These are phyloP conservation scores for Cinnamomum chago DNA, from an alignment of 164 flowering plant species.

Conservation along the genomic window DNA sequence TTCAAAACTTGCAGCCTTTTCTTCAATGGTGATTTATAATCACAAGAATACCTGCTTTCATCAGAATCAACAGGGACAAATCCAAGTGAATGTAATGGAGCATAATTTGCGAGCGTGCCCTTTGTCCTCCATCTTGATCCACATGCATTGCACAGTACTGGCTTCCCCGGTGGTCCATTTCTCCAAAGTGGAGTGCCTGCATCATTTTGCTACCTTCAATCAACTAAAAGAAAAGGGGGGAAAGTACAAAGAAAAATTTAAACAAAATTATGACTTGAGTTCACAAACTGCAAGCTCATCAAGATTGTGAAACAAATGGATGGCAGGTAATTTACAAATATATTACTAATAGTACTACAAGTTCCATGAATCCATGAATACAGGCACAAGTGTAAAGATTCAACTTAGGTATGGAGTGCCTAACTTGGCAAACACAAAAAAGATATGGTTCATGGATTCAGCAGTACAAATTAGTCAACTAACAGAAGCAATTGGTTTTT, in stretches of 20 bases:
- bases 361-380: too few relatives aligned
- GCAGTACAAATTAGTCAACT: too few relatives aligned
- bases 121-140: constrained; percentile 99
- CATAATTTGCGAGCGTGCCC: constrained; percentile 84
- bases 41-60: constrained; percentile 43
- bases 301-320: constrained; percentile 1
- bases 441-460: too few relatives aligned
- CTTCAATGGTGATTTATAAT: constrained; percentile 47
- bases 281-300: not conserved
- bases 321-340: not conserved
- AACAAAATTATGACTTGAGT: not conserved
- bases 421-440: too few relatives aligned
- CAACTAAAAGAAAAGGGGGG: not conserved
- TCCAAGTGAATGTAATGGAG: constrained; percentile 78
- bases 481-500: too few relatives aligned
- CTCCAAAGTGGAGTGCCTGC: constrained; percentile 99
- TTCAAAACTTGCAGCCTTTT: constrained; percentile 49
- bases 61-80: constrained; percentile 56
- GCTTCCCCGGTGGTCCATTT: constrained; percentile 98
- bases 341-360: too few relatives aligned
- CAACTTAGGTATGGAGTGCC: too few relatives aligned
- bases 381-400: too few relatives aligned
- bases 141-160: constrained; percentile 97
- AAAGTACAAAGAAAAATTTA: not conserved
- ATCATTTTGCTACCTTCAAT: constrained; percentile 3